Conservation (phyloP, 495 filamentous ascomycete genomes). For the Penicillium egyptiacum region DNA sequence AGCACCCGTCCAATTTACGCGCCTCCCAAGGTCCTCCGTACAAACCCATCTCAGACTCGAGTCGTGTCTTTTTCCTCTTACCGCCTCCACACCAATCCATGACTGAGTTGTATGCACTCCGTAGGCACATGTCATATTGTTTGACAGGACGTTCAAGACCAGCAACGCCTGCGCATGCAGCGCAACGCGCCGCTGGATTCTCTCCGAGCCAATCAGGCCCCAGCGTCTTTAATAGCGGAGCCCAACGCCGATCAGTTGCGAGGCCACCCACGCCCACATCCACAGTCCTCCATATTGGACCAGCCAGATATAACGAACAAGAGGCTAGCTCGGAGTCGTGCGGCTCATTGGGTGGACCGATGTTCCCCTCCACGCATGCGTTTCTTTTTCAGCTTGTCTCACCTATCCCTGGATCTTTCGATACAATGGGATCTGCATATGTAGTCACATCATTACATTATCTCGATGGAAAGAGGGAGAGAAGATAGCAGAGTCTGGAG, state of each 20-base stretch:
- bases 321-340: background rate
- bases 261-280: background rate
- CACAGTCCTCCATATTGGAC: background rate
- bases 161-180: slow-evolving; percentile 5
- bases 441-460: background rate
- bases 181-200: background rate
- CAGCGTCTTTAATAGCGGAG: background rate
- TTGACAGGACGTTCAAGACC: slow-evolving; percentile 4
- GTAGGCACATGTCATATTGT: background rate
- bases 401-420: background rate
- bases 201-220: background rate
- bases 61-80: background rate
- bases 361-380: background rate
- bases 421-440: background rate
- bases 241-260: slow-evolving; percentile 2
- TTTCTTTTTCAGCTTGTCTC: background rate
- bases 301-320: background rate
- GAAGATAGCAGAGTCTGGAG: background rate
- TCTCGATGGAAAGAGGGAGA: background rate
- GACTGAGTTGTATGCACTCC: background rate
- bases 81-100: background rate
- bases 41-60: background rate
- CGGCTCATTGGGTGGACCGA: background rate
- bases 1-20: background rate
- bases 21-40: background rate